Percentiles rank a stretch among this genome's conserved stretches.
phyloP scores from a whole-genome alignment of 164 flowering plant genomes.

The Vitis rotundifolia region DNA sequence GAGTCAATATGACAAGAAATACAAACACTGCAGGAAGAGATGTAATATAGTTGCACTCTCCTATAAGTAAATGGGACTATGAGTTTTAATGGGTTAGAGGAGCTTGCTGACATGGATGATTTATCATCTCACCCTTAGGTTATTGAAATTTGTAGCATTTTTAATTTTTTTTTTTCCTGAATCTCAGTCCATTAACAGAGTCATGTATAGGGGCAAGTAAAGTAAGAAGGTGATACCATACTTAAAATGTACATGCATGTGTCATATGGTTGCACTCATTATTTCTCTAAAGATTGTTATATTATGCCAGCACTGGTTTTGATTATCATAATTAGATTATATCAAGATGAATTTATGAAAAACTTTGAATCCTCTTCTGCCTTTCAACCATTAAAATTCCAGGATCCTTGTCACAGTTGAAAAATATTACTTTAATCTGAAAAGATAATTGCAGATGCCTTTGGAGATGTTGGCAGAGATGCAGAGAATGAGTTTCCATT shows the following conservation, averaged over 20 bases:
- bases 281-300: too few species aligned
- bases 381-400: neutral
- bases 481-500: slow-evolving; percentile 22
- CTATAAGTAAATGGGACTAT: too few species aligned
- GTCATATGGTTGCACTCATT: too few species aligned
- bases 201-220: neutral
- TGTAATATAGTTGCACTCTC: too few species aligned
- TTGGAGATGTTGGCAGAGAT: slow-evolving; percentile 39
- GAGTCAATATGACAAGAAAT: neutral
- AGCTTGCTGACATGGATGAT: too few species aligned
- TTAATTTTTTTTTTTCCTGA: neutral
- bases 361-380: neutral
- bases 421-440: neutral
- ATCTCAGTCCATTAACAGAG: neutral
- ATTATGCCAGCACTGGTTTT: too few species aligned
- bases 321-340: too few species aligned
- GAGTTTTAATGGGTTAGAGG: too few species aligned
- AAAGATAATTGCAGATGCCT: slow-evolving; percentile 56
- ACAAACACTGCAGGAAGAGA: too few species aligned
- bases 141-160: too few species aligned
- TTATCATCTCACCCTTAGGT: too few species aligned
- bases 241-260: neutral
- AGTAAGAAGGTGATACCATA: neutral
- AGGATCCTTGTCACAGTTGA: neutral
- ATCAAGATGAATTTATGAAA: neutral